phyloP scores from a whole-genome alignment of 2,329 filamentous ascomycete genomes.

The Trichoderma citrinoviride region DNA sequence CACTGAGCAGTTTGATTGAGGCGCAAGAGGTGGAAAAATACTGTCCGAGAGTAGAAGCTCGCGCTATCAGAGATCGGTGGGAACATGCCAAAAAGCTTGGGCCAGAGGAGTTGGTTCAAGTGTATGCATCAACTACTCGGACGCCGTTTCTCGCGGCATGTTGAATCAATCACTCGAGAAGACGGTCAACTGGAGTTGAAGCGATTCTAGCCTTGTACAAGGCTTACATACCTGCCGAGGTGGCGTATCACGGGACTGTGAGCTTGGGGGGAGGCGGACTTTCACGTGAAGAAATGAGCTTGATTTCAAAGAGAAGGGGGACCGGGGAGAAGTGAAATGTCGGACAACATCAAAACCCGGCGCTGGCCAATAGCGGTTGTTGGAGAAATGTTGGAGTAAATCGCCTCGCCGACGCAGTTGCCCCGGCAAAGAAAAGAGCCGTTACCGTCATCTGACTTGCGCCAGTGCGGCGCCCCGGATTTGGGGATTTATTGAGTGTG shows the following conservation, averaged over 20 bases:
- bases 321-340: background rate
- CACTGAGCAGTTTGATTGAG: background rate
- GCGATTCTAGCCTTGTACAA: no score
- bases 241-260: background rate
- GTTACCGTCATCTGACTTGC: conserved; percentile 19
- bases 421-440: background rate
- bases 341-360: background rate
- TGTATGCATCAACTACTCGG: no score
- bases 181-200: no score
- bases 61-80: no score
- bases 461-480: conserved; percentile 18
- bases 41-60: conserved; percentile 6
- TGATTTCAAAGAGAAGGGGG: background rate
- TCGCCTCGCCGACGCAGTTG: background rate
- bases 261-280: background rate
- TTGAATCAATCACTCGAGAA: no score
- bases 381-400: background rate
- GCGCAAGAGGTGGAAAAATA: conserved; percentile 17
- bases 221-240: background rate
- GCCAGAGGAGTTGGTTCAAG: background rate
- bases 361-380: background rate
- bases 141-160: no score
- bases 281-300: background rate
- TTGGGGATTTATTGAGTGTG: conserved; percentile 9
- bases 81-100: background rate